phyloP scores from a whole-genome alignment of 129 eudicot species.

The Escallonia rubra region DNA sequence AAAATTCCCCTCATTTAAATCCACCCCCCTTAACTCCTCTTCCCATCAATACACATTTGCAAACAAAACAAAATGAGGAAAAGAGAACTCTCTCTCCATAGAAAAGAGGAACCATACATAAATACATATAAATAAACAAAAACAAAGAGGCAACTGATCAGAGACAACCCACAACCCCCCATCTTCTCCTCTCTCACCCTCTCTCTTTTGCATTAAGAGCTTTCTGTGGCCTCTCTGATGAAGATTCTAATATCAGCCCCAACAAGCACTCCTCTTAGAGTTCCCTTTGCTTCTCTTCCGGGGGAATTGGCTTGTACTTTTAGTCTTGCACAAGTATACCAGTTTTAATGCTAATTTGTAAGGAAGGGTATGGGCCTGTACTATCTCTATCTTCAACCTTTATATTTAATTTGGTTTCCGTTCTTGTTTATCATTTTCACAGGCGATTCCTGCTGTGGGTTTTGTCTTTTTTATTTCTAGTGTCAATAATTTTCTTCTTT shows the following conservation, averaged over 20 bases:
- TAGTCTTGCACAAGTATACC: conserved; percentile 32
- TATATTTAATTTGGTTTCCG: conserved; percentile 25
- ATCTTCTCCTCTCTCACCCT: conserved; percentile 16
- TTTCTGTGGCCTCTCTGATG: conserved; percentile 19
- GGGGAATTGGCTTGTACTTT: conserved; percentile 17
- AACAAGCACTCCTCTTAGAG: conserved; percentile 27
- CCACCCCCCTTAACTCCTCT: conserved; percentile 14
- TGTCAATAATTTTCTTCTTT: neutral
- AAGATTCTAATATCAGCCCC: conserved; percentile 40
- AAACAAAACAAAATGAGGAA: conserved; percentile 9
- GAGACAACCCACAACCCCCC: conserved; percentile 10
- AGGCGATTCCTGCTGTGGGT: conserved; percentile 56
- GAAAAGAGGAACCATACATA: conserved; percentile 13
- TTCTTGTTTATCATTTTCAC: conserved; percentile 34
- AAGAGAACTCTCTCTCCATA: conserved; percentile 3
- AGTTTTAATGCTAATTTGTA: conserved; percentile 8
- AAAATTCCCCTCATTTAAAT: conserved; percentile 7
- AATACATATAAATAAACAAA: neutral
- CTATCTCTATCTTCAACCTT: conserved; percentile 13
- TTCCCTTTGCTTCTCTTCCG: conserved; percentile 31
- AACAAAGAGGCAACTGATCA: conserved; percentile 31
- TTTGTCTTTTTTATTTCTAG: conserved; percentile 19
- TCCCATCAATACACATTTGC: conserved; percentile 9
- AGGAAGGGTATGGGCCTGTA: conserved; percentile 39
- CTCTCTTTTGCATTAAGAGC: conserved; percentile 33